phyloP scores from a whole-genome alignment of 805 yeast genomes.

The Candida andamanensis region DNA sequence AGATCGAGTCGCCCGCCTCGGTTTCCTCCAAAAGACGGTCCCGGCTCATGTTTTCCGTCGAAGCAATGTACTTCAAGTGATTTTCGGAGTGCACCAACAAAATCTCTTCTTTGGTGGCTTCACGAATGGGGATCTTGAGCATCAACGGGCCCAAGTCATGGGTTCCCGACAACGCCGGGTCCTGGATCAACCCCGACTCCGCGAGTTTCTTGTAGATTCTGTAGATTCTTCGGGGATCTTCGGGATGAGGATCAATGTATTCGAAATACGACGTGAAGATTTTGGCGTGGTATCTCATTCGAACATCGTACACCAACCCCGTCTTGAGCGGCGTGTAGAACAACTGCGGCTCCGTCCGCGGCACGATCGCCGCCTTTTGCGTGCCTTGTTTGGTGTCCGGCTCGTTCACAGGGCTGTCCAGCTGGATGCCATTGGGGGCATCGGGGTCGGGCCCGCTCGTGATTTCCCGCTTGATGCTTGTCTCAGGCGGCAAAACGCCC shows the following conservation, averaged over 20 bases:
- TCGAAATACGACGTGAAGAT: slow-evolving; percentile 88
- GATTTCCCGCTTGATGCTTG: too few species aligned
- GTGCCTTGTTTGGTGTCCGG: too few species aligned
- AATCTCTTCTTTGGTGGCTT: slow-evolving; percentile 83
- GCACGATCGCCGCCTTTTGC: slow-evolving; percentile 38
- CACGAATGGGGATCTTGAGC: slow-evolving; percentile 86
- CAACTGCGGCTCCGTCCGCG: slow-evolving; percentile 61
- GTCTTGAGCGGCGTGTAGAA: slow-evolving; percentile 75
- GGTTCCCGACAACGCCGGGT: slow-evolving; percentile 65
- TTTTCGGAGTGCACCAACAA: slow-evolving; percentile 77
- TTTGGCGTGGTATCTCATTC: slow-evolving; percentile 97
- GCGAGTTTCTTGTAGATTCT: slow-evolving; percentile 90
- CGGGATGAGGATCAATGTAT: slow-evolving; percentile 98
- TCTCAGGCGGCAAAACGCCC: too few species aligned
- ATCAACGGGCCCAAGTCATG: slow-evolving; percentile 80
- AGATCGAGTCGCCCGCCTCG: slow-evolving; percentile 89
- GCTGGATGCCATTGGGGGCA: too few species aligned
- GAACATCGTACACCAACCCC: slow-evolving; percentile 91
- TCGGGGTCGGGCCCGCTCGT: too few species aligned
- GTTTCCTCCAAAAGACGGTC: slow-evolving; percentile 77
- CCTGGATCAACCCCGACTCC: slow-evolving; percentile 85
- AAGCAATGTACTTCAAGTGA: slow-evolving; percentile 70
- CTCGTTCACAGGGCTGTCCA: too few species aligned
- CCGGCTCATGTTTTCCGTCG: slow-evolving; percentile 72
- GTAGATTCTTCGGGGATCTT: slow-evolving; percentile 94